These are phyloP conservation scores for Emmonsiellopsis sp. DNA, from an alignment of 2,329 filamentous ascomycete species.

Conservation along the genomic window DNA sequence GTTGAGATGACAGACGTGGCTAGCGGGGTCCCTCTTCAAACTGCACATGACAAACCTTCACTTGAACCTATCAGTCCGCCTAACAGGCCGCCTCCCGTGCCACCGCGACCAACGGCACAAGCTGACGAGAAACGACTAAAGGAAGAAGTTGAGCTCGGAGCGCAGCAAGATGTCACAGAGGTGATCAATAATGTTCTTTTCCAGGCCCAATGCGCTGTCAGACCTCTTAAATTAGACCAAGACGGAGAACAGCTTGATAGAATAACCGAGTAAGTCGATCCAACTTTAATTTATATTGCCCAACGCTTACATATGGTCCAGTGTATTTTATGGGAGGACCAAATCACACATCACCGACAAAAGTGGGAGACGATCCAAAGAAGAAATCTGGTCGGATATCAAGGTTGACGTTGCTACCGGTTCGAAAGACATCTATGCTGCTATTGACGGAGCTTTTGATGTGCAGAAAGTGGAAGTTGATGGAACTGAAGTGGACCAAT, in stretches of 20 bases:
- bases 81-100: conserved; percentile 49
- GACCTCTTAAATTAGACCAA: conserved; percentile 54
- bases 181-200: conserved; percentile 90
- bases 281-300: conserved; percentile 8
- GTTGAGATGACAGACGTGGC: conserved; percentile 17
- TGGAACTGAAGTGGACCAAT: conserved; percentile 51
- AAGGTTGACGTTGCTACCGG: conserved; percentile 50
- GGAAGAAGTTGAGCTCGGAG: conserved; percentile 48
- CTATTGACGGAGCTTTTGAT: conserved; percentile 78
- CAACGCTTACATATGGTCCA: conserved; percentile 15
- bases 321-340: conserved; percentile 43
- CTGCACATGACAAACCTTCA: neutral
- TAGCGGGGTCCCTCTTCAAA: neutral
- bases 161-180: conserved; percentile 93
- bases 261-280: conserved; percentile 53
- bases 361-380: conserved; percentile 39
- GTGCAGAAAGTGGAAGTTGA: conserved; percentile 63
- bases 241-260: conserved; percentile 72
- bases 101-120: conserved; percentile 40
- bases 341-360: conserved; percentile 38
- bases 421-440: conserved; percentile 65
- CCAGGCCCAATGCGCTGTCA: conserved; percentile 81
- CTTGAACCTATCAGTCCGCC: conserved; percentile 26
- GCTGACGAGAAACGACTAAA: conserved; percentile 29
- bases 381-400: conserved; percentile 55